Evolutionary conservation across 306 rosid species (phyloP), one percentile per base, ranked within the genome.

Genomic region (Quercus engelmannii): DNA sequence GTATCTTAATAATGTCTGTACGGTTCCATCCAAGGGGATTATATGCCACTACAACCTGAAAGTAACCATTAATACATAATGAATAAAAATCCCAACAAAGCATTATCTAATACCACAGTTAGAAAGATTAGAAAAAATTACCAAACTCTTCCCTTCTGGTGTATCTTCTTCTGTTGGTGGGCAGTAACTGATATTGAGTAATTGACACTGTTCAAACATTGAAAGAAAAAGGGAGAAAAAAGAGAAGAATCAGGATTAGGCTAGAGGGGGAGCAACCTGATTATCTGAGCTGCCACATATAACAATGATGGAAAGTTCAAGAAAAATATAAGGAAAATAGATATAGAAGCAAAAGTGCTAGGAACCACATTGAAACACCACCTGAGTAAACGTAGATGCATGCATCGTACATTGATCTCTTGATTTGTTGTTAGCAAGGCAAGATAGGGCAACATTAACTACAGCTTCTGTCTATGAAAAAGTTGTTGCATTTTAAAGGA

Each of bases 21-120:
- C 97, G 95, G 33, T 52, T 86, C 98, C 98, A 94, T 74, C 98
- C 98, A 76, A 94, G 97, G 38, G 97, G 87, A 75, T 94, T 94
- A 88, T 94, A 94, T 23, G 85, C 93, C 76, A 94, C 95, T 31
- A 91, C 76, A 74, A 94, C 97, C 98, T 94, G 87, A 43, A 78
- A 79, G 77, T 61, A 74, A 69, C 30, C 74, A 70, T 71, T 59
- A 49, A 26, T 49, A 55, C 17, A 55, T 31, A 67, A 76, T 52
- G 10, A 59, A 71, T 23, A 23, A 52, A 68, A 31, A 7, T 65
- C 19, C 14, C 56, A 56, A 26, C 7, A 20, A 72, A 43, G 4
- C 11, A 65, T 5, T 57, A n/a, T 68, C 51, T 18, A 3, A 74
- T 55, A 76, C 7, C 72, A 41, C 14, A 59, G 18, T 33, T 0